Percentiles rank a stretch among this genome's conserved stretches.
These are phyloP conservation scores for Podospora pseudopauciseta DNA, from an alignment of 495 filamentous ascomycete genomes.

Conservation along the genomic window DNA sequence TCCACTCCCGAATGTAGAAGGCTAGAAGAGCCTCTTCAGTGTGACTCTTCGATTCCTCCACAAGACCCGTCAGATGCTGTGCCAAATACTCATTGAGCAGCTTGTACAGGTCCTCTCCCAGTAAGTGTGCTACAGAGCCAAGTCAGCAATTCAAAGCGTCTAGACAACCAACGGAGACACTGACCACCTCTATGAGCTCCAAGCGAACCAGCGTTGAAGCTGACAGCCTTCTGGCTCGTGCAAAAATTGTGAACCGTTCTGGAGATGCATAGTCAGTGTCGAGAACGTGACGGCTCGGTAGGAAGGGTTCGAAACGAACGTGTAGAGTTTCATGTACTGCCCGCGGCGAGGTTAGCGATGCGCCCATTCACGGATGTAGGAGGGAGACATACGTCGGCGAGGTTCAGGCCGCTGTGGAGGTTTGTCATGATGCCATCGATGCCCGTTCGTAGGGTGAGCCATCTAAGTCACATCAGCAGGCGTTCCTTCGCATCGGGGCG, in stretches of 20 bases:
- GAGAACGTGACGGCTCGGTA: not conserved
- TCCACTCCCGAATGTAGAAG: slow-evolving; percentile 98
- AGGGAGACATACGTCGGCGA: slow-evolving; percentile 65
- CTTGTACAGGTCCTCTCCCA: slow-evolving; percentile 95
- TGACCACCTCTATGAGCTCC: slow-evolving; percentile 75
- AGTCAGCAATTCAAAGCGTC: slow-evolving; percentile 19
- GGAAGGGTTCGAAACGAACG: slow-evolving; percentile 50
- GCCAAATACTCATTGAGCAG: slow-evolving; percentile 81
- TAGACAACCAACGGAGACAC: slow-evolving; percentile 22
- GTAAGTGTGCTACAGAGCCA: slow-evolving; percentile 67
- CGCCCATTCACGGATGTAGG: slow-evolving; percentile 15
- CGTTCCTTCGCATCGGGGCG: not conserved
- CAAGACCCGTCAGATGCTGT: slow-evolving; percentile 64
- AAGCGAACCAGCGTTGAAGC: slow-evolving; percentile 32
- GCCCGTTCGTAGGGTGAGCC: slow-evolving; percentile 81
- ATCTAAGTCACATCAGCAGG: slow-evolving; percentile 52
- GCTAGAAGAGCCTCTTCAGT: slow-evolving; percentile 83
- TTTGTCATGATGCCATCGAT: slow-evolving; percentile 91
- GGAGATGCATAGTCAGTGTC: slow-evolving; percentile 28
- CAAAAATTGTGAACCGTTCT: slow-evolving; percentile 99
- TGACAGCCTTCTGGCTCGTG: slow-evolving; percentile 90
- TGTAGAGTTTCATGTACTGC: slow-evolving; percentile 95
- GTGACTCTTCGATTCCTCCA: slow-evolving; percentile 66
- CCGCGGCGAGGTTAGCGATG: not conserved
- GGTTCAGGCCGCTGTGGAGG: slow-evolving; percentile 86